phyloP scores from a whole-genome alignment of 2,329 filamentous ascomycete genomes.

The Chaetomium strumarium region DNA sequence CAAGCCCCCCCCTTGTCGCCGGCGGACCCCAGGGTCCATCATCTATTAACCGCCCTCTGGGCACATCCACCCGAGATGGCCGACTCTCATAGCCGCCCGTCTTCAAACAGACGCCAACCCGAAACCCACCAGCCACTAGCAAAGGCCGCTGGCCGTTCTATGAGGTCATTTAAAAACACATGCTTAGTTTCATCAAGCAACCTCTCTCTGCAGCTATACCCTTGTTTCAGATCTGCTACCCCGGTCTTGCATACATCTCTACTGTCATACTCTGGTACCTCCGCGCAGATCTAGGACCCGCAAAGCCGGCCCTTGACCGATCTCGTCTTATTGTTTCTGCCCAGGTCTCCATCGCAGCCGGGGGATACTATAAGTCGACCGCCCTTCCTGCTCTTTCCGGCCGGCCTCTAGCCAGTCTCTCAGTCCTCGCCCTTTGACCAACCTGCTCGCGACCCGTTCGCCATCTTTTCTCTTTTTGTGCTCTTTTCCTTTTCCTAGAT shows the following conservation, averaged over 20 bases:
- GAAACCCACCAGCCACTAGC: conserved; percentile 45
- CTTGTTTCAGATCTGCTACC: conserved; percentile 31
- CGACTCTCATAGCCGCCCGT: conserved; percentile 40
- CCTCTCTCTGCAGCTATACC: conserved; percentile 28
- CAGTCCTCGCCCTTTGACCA: conserved; percentile 28
- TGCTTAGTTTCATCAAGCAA: conserved; percentile 45
- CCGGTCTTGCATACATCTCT: conserved; percentile 24
- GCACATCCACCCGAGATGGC: conserved; percentile 22
- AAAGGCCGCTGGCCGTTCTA: conserved; percentile 35
- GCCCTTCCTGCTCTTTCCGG: conserved; percentile 20
- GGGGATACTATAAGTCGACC: conserved; percentile 27
- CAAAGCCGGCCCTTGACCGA: conserved; percentile 10
- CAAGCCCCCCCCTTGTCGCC: conserved; percentile 9
- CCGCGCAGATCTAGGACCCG: conserved; percentile 9
- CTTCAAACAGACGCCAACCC: conserved; percentile 44
- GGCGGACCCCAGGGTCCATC: conserved; percentile 18
- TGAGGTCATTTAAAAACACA: conserved; percentile 45
- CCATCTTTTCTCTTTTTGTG: conserved; percentile 36
- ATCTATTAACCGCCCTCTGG: conserved; percentile 33
- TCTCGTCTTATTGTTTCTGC: conserved; percentile 18
- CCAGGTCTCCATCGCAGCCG: conserved; percentile 17
- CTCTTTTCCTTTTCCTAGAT: conserved; percentile 31
- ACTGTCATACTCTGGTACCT: background rate
- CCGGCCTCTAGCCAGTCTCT: conserved; percentile 32
- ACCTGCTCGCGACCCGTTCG: conserved; percentile 21